phyloP scores from a whole-genome alignment of 2,329 filamentous ascomycete species.

The Scedosporium apiospermum region DNA sequence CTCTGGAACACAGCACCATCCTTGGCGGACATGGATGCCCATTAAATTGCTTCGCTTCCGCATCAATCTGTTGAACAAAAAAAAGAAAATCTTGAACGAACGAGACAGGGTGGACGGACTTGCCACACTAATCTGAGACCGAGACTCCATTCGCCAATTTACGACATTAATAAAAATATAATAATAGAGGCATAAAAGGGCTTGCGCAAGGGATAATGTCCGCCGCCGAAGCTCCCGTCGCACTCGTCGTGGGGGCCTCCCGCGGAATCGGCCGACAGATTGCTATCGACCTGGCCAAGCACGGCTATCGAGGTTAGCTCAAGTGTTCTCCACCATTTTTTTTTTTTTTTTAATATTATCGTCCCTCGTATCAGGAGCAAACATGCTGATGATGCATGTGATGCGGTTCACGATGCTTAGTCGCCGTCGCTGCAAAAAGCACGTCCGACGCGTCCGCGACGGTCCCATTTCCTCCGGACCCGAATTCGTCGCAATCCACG shows the following conservation, averaged over 20 bases:
- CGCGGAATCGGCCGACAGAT: conserved; percentile 74
- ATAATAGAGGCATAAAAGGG: background rate
- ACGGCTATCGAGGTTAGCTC: conserved; percentile 56
- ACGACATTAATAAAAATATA: background rate
- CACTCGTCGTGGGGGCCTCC: conserved; percentile 65
- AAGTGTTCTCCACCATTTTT: background rate
- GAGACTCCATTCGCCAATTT: background rate
- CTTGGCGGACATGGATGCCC: no score
- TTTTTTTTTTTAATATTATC: no score
- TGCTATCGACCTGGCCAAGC: conserved; percentile 64
- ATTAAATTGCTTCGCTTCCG: no score
- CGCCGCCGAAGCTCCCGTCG: conserved; percentile 35
- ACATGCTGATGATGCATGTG: background rate
- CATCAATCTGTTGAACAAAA: no score
- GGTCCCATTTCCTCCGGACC: conserved; percentile 61
- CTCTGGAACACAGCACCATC: no score
- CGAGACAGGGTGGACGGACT: no score
- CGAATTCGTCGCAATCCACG: conserved; percentile 65
- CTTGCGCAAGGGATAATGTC: background rate
- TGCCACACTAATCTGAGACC: no score
- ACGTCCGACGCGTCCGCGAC: conserved; percentile 50
- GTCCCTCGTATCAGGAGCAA: background rate
- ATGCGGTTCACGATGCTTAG: conserved; percentile 26
- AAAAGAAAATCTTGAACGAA: no score
- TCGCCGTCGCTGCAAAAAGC: conserved; percentile 70